Percentiles rank a stretch among this genome's conserved stretches.
These are phyloP conservation scores for Tinospora cordifolia DNA, from an alignment of 164 flowering plant species.

Conservation along the genomic window DNA sequence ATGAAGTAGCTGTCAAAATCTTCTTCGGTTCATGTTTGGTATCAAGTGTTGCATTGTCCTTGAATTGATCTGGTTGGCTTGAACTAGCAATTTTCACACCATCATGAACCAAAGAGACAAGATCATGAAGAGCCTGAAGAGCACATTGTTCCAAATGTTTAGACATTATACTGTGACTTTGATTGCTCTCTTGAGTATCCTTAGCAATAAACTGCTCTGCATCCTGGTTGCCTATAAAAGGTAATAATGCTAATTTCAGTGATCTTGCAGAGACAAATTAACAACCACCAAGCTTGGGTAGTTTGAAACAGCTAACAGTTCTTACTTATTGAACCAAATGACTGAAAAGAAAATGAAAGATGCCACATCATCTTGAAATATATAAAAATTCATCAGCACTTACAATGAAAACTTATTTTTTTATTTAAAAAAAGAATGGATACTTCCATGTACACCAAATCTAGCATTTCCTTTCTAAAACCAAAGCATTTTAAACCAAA, in stretches of 20 bases:
- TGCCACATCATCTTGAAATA: not conserved
- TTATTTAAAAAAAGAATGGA: too few species aligned
- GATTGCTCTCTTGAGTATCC: conserved; percentile 21
- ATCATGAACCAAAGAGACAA: conserved; percentile 76
- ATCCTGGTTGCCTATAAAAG: conserved; percentile 19
- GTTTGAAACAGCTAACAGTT: not conserved
- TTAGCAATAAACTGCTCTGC: conserved; percentile 6
- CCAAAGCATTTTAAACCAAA: not conserved
- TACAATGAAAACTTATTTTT: not conserved
- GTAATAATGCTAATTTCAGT: not conserved
- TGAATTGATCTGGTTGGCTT: conserved; percentile 22
- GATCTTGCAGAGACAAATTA: not conserved
- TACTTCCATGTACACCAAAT: not conserved
- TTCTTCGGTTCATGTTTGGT: conserved; percentile 21
- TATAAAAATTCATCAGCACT: not conserved
- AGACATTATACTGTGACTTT: conserved; percentile 22
- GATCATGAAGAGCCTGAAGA: conserved; percentile 56
- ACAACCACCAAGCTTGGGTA: not conserved
- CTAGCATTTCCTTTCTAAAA: not conserved
- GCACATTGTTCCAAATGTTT: conserved; percentile 50
- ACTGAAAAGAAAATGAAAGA: not conserved
- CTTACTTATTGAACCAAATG: not conserved
- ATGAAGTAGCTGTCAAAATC: conserved; percentile 17
- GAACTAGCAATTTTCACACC: conserved; percentile 31
- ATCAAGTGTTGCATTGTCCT: conserved; percentile 19